Conservation (phyloP, 2,329 filamentous ascomycete genomes). For the Hymenoscyphus occultus region DNA sequence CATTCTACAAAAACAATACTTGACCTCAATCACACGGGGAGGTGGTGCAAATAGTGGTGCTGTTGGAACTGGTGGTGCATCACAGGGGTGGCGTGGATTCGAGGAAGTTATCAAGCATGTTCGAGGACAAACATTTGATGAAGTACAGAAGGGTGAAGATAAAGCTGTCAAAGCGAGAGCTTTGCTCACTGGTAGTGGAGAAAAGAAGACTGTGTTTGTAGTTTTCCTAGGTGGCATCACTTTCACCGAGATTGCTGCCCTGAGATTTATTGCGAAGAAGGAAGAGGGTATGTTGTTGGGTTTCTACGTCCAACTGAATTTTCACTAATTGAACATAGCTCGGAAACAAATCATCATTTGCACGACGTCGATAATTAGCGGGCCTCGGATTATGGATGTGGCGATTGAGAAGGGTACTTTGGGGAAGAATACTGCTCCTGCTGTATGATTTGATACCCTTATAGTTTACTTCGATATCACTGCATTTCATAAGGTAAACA, state of each 20-base stretch:
- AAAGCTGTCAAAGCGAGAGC: slow-evolving; percentile 85
- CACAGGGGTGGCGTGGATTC: slow-evolving; percentile 87
- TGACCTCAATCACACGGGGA: slow-evolving; percentile 68
- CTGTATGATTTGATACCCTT: slow-evolving; percentile 4
- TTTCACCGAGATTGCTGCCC: slow-evolving; percentile 90
- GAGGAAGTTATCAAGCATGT: slow-evolving; percentile 89
- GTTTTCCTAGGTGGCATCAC: slow-evolving; percentile 97
- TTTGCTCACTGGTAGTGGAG: slow-evolving; percentile 70
- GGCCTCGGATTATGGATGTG: slow-evolving; percentile 82
- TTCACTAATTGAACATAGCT: slow-evolving; percentile 41
- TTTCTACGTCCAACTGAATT: background rate
- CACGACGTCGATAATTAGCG: slow-evolving; percentile 87
- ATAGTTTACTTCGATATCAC: background rate
- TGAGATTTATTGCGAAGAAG: slow-evolving; percentile 84
- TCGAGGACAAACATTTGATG: slow-evolving; percentile 84
- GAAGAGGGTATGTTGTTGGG: slow-evolving; percentile 57
- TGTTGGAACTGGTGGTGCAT: slow-evolving; percentile 51
- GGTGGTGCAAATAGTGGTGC: slow-evolving; percentile 48
- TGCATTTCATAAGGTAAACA: background rate
- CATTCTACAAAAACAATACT: slow-evolving; percentile 83
- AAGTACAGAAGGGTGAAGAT: slow-evolving; percentile 87
- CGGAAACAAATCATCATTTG: slow-evolving; percentile 85
- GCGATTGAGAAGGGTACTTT: slow-evolving; percentile 63
- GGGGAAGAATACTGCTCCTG: slow-evolving; percentile 26
- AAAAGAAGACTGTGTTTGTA: slow-evolving; percentile 86